Conservation (phyloP, 352 stramenopile species). For the Saprolegnia diclina region DNA sequence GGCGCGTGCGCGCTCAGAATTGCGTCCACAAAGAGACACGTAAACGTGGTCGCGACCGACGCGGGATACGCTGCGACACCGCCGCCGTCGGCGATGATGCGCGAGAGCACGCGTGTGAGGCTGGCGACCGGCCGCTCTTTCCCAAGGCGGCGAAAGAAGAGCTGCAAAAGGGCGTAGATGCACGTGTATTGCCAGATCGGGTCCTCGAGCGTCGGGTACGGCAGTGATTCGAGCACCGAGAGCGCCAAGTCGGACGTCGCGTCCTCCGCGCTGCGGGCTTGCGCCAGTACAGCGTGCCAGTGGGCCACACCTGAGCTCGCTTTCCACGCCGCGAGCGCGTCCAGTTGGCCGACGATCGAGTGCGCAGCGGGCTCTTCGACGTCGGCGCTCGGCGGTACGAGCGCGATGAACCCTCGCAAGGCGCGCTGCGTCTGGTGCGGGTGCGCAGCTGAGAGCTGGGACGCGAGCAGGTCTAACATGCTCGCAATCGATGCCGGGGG, state of each 20-base stretch:
- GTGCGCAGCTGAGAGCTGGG: background rate
- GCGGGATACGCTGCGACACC: conserved; percentile 60
- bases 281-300: conserved; percentile 40
- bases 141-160: conserved; percentile 53
- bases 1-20: conserved; percentile 52
- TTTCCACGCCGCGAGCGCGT: conserved; percentile 36
- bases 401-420: background rate
- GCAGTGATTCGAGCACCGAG: conserved; percentile 41
- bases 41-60: conserved; percentile 63
- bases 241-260: conserved; percentile 36
- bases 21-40: conserved; percentile 58
- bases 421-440: background rate
- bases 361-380: conserved; percentile 26
- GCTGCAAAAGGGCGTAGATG: conserved; percentile 44
- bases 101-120: conserved; percentile 47
- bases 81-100: conserved; percentile 46
- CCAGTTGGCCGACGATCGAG: conserved; percentile 38
- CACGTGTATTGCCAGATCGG: conserved; percentile 69
- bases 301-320: conserved; percentile 38
- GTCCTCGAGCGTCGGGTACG: conserved; percentile 65
- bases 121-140: conserved; percentile 43
- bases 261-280: conserved; percentile 35
- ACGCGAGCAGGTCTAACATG: background rate
- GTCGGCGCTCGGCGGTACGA: conserved; percentile 32
- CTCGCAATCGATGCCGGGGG: background rate